Percentiles rank a stretch among this genome's conserved stretches.
Evolutionary conservation across 2,329 filamentous ascomycete genomes (phyloP).

Genomic region (Thelonectria discophora): DNA sequence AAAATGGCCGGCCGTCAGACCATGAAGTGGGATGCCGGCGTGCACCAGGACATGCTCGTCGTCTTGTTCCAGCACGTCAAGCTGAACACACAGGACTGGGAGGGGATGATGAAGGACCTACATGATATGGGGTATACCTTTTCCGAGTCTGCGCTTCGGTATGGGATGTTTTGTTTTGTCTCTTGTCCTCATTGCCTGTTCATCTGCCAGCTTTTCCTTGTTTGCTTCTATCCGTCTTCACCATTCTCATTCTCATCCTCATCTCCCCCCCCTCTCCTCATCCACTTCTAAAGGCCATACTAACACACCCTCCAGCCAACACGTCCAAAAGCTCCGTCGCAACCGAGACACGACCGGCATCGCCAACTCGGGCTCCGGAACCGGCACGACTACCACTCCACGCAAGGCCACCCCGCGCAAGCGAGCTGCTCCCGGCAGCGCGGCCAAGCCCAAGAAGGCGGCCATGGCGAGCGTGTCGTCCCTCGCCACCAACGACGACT

Average conservation of each 20-base stretch:
- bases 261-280: conserved; percentile 23
- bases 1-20: conserved; percentile 44
- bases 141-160: conserved; percentile 53
- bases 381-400: conserved; percentile 32
- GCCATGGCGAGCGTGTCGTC: conserved; percentile 33
- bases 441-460: conserved; percentile 35
- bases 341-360: conserved; percentile 44
- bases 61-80: conserved; percentile 51
- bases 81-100: conserved; percentile 45
- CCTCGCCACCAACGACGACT: conserved; percentile 38
- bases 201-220: neutral
- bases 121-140: conserved; percentile 52
- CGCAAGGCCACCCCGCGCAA: conserved; percentile 44
- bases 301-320: conserved; percentile 50
- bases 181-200: conserved; percentile 14
- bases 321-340: conserved; percentile 56
- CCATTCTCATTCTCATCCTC: conserved; percentile 11
- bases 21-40: conserved; percentile 53
- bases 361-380: conserved; percentile 19
- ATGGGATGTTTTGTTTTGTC: conserved; percentile 31
- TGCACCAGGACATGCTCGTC: conserved; percentile 56
- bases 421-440: conserved; percentile 38
- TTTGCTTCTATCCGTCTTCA: conserved; percentile 5
- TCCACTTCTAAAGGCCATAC: conserved; percentile 12
- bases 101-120: conserved; percentile 51